Conservation (phyloP, 257 asterid genomes). For the Solanum chmielewskii region DNA sequence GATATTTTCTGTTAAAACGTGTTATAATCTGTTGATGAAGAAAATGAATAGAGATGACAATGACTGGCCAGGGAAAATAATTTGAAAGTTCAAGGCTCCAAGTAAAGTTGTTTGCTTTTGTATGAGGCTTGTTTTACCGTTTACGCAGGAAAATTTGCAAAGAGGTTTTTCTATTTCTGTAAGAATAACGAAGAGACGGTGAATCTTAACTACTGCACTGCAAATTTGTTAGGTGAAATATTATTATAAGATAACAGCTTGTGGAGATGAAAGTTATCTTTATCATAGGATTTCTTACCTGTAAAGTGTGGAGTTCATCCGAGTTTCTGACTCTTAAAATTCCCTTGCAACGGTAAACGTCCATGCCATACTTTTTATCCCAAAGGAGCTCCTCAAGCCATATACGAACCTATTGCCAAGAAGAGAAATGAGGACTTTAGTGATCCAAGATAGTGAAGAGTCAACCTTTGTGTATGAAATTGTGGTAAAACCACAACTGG, state of each 20-base stretch:
- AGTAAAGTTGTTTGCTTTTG: not conserved
- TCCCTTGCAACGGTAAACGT: conserved; percentile 93
- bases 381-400: conserved; percentile 96
- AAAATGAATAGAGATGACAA: not conserved
- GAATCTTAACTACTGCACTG: not conserved
- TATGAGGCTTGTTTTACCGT: not conserved
- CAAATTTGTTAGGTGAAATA: not conserved
- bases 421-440: not conserved
- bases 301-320: conserved; percentile 70
- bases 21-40: not conserved
- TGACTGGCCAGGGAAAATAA: not conserved
- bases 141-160: not conserved
- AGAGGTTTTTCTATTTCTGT: not conserved
- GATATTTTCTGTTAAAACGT: not conserved
- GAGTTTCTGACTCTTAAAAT: conserved; percentile 50
- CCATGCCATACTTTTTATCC: conserved; percentile 87
- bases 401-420: conserved; percentile 29
- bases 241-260: not conserved
- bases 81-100: not conserved
- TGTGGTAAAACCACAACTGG: not conserved
- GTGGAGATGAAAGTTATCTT: not conserved
- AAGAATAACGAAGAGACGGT: not conserved
- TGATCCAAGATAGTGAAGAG: not conserved
- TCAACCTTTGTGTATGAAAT: not conserved
- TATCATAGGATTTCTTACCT: conserved; percentile 25